phyloP scores from a whole-genome alignment of 345 rosid species.

The Aurinia saxatilis region DNA sequence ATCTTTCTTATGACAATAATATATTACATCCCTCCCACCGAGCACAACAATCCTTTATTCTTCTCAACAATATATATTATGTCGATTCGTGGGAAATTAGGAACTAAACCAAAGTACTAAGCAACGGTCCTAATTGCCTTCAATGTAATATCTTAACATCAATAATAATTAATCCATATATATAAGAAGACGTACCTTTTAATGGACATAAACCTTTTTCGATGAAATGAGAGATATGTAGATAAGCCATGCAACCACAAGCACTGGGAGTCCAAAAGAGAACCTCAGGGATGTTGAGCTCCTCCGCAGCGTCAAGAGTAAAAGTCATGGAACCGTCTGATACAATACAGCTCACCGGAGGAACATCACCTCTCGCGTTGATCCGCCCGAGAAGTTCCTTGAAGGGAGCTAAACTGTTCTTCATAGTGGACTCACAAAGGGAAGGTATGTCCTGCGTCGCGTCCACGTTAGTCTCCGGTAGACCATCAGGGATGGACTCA shows the following conservation, averaged over 20 bases:
- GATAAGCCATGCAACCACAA: constrained; percentile 11
- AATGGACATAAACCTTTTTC: constrained; percentile 1
- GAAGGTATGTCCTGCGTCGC: constrained; percentile 28
- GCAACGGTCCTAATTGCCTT: background rate
- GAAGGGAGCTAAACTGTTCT: constrained; percentile 22
- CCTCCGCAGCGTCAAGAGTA: constrained; percentile 3
- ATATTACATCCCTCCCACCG: no score
- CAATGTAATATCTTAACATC: background rate
- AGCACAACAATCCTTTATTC: no score
- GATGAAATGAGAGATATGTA: background rate
- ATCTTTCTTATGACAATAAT: no score
- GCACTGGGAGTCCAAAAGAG: constrained; percentile 2
- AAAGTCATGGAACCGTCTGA: background rate
- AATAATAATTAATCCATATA: background rate
- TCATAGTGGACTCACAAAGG: constrained; percentile 20
- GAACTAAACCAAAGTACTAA: no score
- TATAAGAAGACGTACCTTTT: background rate
- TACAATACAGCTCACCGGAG: constrained; percentile 10
- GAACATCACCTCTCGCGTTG: background rate
- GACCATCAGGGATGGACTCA: constrained; percentile 34
- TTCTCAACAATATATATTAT: no score
- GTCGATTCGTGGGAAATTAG: no score
- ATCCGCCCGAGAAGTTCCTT: background rate
- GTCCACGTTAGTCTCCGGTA: constrained; percentile 11
- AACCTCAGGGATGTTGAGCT: background rate